Conservation (phyloP, 2,329 filamentous ascomycete species). For the Calonectria honghensis region DNA sequence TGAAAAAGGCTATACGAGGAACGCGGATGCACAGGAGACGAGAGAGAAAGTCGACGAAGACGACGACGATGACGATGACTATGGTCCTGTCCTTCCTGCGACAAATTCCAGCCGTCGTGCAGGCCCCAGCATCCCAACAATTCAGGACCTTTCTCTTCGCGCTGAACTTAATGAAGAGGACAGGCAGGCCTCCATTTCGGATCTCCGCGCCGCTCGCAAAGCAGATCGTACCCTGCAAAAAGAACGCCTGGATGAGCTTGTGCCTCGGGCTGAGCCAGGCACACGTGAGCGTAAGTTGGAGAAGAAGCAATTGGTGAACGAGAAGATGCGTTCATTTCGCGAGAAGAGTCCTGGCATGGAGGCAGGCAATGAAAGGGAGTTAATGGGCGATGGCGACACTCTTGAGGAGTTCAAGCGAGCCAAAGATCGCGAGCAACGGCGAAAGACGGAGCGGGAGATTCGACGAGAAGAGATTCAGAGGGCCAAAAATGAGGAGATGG, state of each 20-base stretch:
- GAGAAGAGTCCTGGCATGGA: slow-evolving; percentile 78
- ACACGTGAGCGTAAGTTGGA: slow-evolving; percentile 90
- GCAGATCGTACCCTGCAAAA: slow-evolving; percentile 80
- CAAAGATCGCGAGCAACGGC: slow-evolving; percentile 79
- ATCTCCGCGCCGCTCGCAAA: slow-evolving; percentile 77
- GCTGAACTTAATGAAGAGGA: slow-evolving; percentile 71
- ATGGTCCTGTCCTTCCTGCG: slow-evolving; percentile 65
- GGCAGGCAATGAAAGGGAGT: slow-evolving; percentile 78
- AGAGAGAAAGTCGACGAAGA: slow-evolving; percentile 58
- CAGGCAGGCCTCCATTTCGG: slow-evolving; percentile 69
- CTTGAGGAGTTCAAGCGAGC: slow-evolving; percentile 81
- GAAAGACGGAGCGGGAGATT: slow-evolving; percentile 90
- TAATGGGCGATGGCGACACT: slow-evolving; percentile 83
- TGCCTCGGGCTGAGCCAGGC: slow-evolving; percentile 87
- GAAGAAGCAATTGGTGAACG: slow-evolving; percentile 84
- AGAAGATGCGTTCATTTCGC: slow-evolving; percentile 83
- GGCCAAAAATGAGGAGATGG: slow-evolving; percentile 85
- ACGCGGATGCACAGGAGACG: slow-evolving; percentile 34
- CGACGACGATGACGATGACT: slow-evolving; percentile 72
- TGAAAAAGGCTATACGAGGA: slow-evolving; percentile 35
- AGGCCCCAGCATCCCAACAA: slow-evolving; percentile 80
- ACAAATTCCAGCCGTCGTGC: slow-evolving; percentile 52
- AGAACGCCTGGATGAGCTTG: slow-evolving; percentile 85
- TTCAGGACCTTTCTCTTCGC: slow-evolving; percentile 82
- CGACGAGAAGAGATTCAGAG: slow-evolving; percentile 86